These are phyloP conservation scores for Phytophthora chlamydospora DNA, from an alignment of 352 stramenopile genomes.

Conservation along the genomic window DNA sequence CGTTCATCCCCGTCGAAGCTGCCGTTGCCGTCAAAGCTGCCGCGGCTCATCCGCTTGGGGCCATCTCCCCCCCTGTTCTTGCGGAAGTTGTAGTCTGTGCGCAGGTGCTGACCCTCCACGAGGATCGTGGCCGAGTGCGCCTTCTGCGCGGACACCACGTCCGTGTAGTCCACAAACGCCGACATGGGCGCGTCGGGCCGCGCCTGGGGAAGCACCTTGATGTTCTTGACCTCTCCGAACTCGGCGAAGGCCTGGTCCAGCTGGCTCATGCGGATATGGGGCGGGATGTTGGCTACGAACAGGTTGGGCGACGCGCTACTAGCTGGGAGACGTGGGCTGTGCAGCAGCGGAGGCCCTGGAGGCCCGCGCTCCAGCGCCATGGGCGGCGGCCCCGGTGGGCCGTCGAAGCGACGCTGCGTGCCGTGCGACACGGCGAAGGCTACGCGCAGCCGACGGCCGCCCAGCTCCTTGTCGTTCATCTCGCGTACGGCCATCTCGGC, in stretches of 20 bases:
- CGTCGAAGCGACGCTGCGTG: conserved; percentile 36
- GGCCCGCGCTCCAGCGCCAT: conserved; percentile 3
- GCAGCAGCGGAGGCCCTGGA: conserved; percentile 15
- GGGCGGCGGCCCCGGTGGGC: conserved; percentile 13
- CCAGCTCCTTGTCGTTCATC: conserved; percentile 60
- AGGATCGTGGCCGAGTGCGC: conserved; percentile 50
- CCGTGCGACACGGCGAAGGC: conserved; percentile 47
- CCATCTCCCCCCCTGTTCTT: conserved; percentile 36
- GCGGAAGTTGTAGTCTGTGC: conserved; percentile 66
- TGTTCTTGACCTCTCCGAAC: conserved; percentile 66
- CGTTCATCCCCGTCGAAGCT: conserved; percentile 26
- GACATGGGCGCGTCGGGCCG: conserved; percentile 57
- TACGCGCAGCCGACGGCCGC: conserved; percentile 49
- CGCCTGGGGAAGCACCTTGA: conserved; percentile 62
- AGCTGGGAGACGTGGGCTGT: conserved; percentile 22
- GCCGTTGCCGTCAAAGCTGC: conserved; percentile 25
- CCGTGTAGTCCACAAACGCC: conserved; percentile 67
- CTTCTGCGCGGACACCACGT: conserved; percentile 46
- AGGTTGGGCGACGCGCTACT: conserved; percentile 46
- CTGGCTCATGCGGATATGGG: conserved; percentile 66
- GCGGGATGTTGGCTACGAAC: conserved; percentile 71
- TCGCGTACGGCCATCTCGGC: conserved; percentile 52
- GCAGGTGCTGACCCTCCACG: conserved; percentile 47
- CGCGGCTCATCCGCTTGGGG: conserved; percentile 19
- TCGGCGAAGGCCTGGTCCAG: conserved; percentile 60